Evolutionary conservation across 148 eudicot species (phyloP), one percentile per base, ranked within the genome.

Genomic region (Dianthus caryophyllus): DNA sequence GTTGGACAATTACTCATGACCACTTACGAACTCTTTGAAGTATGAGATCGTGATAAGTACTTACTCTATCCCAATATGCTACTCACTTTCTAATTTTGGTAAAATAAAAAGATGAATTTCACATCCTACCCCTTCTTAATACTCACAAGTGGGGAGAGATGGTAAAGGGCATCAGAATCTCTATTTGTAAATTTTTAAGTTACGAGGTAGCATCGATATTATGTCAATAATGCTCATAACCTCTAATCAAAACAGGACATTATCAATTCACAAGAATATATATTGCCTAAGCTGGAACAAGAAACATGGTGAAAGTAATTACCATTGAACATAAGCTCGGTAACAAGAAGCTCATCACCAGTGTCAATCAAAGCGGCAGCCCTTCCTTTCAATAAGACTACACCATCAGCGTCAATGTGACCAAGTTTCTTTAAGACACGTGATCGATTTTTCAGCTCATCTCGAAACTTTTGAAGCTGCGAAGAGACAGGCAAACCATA

Each of bases 311-410:
- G 41, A 51, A 46, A 61, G 50, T 7, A 54, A 13, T 80, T 74
- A 90, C 99, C 96, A 79, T 90, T 94, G 64, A 94, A 94, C 99
- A 94, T 94, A 74, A 94, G 74, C 75, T 94, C 99, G 0, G 99
- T 90, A 16, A 88, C 97, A 59, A 94, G 89, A 53, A 90, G 96
- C 79, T 94, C 97, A 68, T 94, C 99, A 57, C 99, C 97, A 16
- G 97, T 90, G 77, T 94, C 99, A 66, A 94, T 82, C 74, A 88
- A 81, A 56, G 92, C 78, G 6, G 99, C 99, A 51, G 99, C 97
- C 41, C 97, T 87, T 56, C 99, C 97, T 78, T 94, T 94, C 77
- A 94, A 77, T 76, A 84, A 87, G 66, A 94, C 96, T 66, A 94
- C 92, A 58, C 97, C 86, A 78, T 94, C 99, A 80, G 88, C 80